Percentiles rank a stretch among this genome's conserved stretches.
phyloP scores from a whole-genome alignment of 495 filamentous ascomycete genomes.

The Mytilinidion resinicola region DNA sequence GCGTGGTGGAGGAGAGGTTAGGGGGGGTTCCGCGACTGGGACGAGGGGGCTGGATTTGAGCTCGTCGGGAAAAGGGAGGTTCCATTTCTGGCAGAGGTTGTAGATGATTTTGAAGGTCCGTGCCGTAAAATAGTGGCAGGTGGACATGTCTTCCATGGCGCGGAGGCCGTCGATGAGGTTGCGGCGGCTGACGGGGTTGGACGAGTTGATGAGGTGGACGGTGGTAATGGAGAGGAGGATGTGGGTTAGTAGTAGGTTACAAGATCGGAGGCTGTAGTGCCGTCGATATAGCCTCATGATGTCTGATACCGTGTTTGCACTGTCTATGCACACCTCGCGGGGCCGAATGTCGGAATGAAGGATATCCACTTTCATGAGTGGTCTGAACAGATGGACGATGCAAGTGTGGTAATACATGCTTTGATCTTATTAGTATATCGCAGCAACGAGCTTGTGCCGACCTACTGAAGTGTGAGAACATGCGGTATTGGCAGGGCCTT shows the following conservation, averaged over 20 bases:
- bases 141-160: slow-evolving; percentile 51
- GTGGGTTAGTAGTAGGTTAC: slow-evolving; percentile 53
- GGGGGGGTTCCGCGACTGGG: background rate
- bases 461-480: slow-evolving; percentile 59
- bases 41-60: slow-evolving; percentile 9
- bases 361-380: slow-evolving; percentile 56
- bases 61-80: slow-evolving; percentile 38
- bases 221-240: slow-evolving; percentile 54
- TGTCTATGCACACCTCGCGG: slow-evolving; percentile 55
- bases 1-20: slow-evolving; percentile 2
- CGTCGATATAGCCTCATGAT: slow-evolving; percentile 52
- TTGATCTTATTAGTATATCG: slow-evolving; percentile 11
- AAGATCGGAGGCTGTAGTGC: slow-evolving; percentile 53
- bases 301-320: slow-evolving; percentile 55
- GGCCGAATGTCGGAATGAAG: slow-evolving; percentile 52
- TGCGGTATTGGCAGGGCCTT: slow-evolving; percentile 47
- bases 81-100: slow-evolving; percentile 51
- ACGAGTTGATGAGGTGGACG: slow-evolving; percentile 46
- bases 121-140: slow-evolving; percentile 53
- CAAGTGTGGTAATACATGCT: slow-evolving; percentile 64
- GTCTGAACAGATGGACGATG: slow-evolving; percentile 58
- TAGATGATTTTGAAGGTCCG: slow-evolving; percentile 53
- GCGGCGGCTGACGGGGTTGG: slow-evolving; percentile 6
- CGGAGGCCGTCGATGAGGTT: slow-evolving; percentile 34
- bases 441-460: slow-evolving; percentile 10